Evolutionary conservation across 176 grass and related monocot genomes (phyloP).

Genomic region (Musa schizocarpa): DNA sequence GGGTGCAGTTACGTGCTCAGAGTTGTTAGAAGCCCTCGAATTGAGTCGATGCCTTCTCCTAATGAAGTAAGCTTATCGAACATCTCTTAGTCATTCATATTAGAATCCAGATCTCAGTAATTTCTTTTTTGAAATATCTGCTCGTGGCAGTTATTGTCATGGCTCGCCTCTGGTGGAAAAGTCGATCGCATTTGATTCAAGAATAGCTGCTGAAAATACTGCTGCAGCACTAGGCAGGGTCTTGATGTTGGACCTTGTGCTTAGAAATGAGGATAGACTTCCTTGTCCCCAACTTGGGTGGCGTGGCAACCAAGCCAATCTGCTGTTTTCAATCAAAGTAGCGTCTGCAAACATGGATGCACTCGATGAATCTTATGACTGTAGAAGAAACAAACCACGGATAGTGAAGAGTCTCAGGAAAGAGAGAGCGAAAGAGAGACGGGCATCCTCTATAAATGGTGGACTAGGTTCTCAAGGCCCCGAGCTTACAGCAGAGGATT

Average conservation of each 20-base stretch:
- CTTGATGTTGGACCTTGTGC: slow-evolving; percentile 72
- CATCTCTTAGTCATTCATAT: neutral
- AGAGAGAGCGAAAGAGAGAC: slow-evolving; percentile 67
- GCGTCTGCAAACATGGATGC: slow-evolving; percentile 65
- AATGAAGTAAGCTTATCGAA: slow-evolving; percentile 65
- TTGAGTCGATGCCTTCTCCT: slow-evolving; percentile 79
- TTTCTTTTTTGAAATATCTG: slow-evolving; percentile 17
- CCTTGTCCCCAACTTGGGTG: slow-evolving; percentile 76
- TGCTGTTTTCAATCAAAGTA: slow-evolving; percentile 47
- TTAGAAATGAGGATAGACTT: slow-evolving; percentile 92
- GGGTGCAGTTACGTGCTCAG: slow-evolving; percentile 54
- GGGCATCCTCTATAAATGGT: slow-evolving; percentile 64
- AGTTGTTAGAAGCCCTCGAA: slow-evolving; percentile 85
- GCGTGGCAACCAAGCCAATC: slow-evolving; percentile 91
- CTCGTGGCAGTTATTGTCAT: slow-evolving; percentile 73
- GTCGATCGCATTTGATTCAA: slow-evolving; percentile 45
- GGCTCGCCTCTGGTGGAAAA: slow-evolving; percentile 76
- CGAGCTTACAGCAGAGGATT: neutral
- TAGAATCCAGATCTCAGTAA: neutral
- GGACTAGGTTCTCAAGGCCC: slow-evolving; percentile 42
- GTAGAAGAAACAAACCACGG: slow-evolving; percentile 45
- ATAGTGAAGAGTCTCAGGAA: slow-evolving; percentile 42
- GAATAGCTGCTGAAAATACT: slow-evolving; percentile 58
- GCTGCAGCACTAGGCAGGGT: slow-evolving; percentile 80
- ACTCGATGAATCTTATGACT: slow-evolving; percentile 40